A percentile compares a stretch with the other conserved stretches of the same genome.
These are phyloP conservation scores for Gamsiella multidivaricata DNA, from an alignment of 192 early-diverging fungal genomes.

Conservation along the genomic window DNA sequence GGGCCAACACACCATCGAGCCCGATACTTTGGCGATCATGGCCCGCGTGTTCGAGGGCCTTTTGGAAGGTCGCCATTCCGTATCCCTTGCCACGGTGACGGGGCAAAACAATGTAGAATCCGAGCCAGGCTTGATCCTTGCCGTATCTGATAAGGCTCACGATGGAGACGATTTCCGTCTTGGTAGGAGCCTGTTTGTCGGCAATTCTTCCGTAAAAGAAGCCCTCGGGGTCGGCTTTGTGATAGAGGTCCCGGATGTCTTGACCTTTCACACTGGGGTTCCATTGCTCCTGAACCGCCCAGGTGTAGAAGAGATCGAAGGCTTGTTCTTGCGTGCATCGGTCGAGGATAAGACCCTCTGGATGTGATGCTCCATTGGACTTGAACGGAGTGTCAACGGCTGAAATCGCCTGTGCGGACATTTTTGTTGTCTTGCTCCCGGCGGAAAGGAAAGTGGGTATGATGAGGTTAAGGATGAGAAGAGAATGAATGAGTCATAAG, in stretches of 20 bases:
- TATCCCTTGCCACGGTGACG: constrained; percentile 33
- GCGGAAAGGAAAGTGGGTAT: too few relatives aligned
- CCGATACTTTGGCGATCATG: constrained; percentile 14
- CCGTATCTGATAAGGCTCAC: constrained; percentile 30
- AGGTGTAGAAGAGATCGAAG: neutral
- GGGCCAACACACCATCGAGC: constrained; percentile 37
- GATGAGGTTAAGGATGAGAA: too few relatives aligned
- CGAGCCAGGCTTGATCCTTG: constrained; percentile 36
- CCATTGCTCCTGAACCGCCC: constrained; percentile 11
- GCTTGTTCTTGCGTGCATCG: constrained; percentile 10
- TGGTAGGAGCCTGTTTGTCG: neutral
- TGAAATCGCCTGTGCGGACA: too few relatives aligned
- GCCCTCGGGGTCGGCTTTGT: constrained; percentile 18
- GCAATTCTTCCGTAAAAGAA: constrained; percentile 9
- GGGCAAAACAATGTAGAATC: constrained; percentile 32
- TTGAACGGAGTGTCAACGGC: too few relatives aligned
- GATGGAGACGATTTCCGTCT: constrained; percentile 16
- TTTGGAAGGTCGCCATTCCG: constrained; percentile 1
- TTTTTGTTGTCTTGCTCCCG: too few relatives aligned
- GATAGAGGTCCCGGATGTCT: constrained; percentile 7
- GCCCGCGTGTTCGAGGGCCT: constrained; percentile 4
- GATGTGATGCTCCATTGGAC: too few relatives aligned
- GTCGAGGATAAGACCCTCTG: constrained; percentile 1
- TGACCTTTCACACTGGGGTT: constrained; percentile 21
- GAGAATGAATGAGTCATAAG: too few relatives aligned